Evolutionary conservation across 2,329 filamentous ascomycete species (phyloP), one percentile per base, ranked within the genome.

Genomic region (Aspergillus brunneoviolaceus): DNA sequence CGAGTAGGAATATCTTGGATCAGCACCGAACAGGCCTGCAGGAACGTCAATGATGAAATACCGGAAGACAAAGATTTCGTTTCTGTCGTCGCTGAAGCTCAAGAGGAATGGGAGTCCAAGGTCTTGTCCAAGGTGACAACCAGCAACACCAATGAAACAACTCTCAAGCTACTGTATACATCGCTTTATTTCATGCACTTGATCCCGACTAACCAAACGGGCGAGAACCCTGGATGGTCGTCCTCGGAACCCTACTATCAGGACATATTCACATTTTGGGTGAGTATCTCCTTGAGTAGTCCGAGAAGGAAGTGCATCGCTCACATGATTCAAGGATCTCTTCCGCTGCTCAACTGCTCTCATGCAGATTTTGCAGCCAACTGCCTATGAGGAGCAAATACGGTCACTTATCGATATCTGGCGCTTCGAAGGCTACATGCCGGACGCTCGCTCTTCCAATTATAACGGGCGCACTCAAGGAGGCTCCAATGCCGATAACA

Each of bases 191-290:
- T 88, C 65, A 88, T 89, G 84, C 84, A 86, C 60, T 72, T 90
- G 11, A 82, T 90, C 39, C 88, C 88, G 0, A 87, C 87, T 0
- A 89, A 91, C 69, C 85, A 87, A 62, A 90, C 87, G 0, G 87
- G 87, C 0, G 89, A 91, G 69, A 91, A 90, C 61, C 87, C 88
- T 0, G 73, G 81, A 0, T 91, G 88, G 88, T 70, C 76, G 1
- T 87, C 85, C 1, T 66, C 70, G 0, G 88, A 91, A 70, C 88
- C 88, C 1, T 90, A 89, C 67, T 91, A 89, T 67, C 85, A 89
- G 60, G 88, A 91, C 60, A 84, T 88, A 16, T 90, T 89, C 68
- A 90, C 88, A 0, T 82, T 88, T 23, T 91, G 89, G 88, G 72
- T 74, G 64, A 25, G 66, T 57, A 12, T 56, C 19, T 16, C 23